These are phyloP conservation scores for Lasiodiplodia citricola DNA, from an alignment of 2,329 filamentous ascomycete species.

Conservation along the genomic window DNA sequence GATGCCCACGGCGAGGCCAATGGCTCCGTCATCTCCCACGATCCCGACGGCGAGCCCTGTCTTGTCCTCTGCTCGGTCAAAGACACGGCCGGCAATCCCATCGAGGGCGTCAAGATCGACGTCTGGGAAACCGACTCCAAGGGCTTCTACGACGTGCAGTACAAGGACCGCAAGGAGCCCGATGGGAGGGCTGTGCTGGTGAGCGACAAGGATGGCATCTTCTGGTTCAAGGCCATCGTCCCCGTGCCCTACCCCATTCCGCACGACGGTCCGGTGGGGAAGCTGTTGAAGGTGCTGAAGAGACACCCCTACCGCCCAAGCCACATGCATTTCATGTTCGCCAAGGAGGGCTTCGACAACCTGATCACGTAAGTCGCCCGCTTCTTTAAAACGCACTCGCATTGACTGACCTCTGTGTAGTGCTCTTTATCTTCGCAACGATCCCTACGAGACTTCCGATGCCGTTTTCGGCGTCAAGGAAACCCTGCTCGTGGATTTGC, in stretches of 20 bases:
- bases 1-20: slow-evolving; percentile 65
- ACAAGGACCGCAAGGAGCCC: slow-evolving; percentile 63
- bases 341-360: slow-evolving; percentile 77
- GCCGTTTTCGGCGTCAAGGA: slow-evolving; percentile 88
- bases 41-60: slow-evolving; percentile 71
- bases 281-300: slow-evolving; percentile 67
- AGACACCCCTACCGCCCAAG: slow-evolving; percentile 79
- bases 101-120: slow-evolving; percentile 73
- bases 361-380: slow-evolving; percentile 74
- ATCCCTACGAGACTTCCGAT: slow-evolving; percentile 82
- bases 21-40: slow-evolving; percentile 69
- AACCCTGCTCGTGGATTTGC: slow-evolving; percentile 72
- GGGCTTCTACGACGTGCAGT: slow-evolving; percentile 85
- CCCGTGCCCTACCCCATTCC: slow-evolving; percentile 88
- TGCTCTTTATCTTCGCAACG: slow-evolving; percentile 76
- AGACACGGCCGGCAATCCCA: slow-evolving; percentile 66
- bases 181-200: slow-evolving; percentile 75
- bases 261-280: slow-evolving; percentile 77
- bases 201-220: slow-evolving; percentile 72
- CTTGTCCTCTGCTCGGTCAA: slow-evolving; percentile 75
- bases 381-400: background rate
- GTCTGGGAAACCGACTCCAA: slow-evolving; percentile 84
- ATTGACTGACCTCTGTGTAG: slow-evolving; percentile 46
- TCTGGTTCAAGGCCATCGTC: slow-evolving; percentile 85
- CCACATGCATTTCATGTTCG: slow-evolving; percentile 90